Evolutionary conservation across 306 rosid species (phyloP).

Genomic region (Pachyrhizus erosus): DNA sequence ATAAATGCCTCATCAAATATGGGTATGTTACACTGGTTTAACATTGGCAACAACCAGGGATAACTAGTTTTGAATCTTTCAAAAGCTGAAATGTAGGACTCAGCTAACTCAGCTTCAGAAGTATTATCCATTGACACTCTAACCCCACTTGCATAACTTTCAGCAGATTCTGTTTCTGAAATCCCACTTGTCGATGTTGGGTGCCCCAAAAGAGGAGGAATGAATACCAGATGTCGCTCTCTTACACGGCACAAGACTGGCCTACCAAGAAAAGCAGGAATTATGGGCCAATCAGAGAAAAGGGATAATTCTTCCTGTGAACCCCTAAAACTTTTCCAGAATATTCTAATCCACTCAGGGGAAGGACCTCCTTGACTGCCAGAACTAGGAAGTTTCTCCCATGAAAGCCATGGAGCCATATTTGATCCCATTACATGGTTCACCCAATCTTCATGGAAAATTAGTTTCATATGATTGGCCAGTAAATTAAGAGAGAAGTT

Average conservation of each 20-base stretch:
- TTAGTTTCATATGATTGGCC: constrained; percentile 77
- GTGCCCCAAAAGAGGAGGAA: constrained; percentile 71
- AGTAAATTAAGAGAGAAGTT: constrained; percentile 75
- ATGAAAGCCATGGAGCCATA: constrained; percentile 95
- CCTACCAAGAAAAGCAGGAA: constrained; percentile 97
- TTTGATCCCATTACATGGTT: constrained; percentile 79
- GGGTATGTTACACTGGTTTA: constrained; percentile 93
- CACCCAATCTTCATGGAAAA: constrained; percentile 89
- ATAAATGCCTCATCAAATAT: constrained; percentile 77
- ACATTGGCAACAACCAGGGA: constrained; percentile 84
- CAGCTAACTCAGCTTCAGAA: constrained; percentile 58
- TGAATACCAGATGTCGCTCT: constrained; percentile 78
- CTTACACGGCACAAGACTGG: constrained; percentile 89
- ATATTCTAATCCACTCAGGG: constrained; percentile 86
- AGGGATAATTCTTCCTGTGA: constrained; percentile 67
- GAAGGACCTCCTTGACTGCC: constrained; percentile 88
- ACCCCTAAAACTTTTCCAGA: constrained; percentile 76
- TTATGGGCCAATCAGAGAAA: constrained; percentile 93
- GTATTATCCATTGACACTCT: constrained; percentile 40
- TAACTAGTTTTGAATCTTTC: constrained; percentile 61
- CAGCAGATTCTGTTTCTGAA: constrained; percentile 56
- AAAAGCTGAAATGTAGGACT: constrained; percentile 68
- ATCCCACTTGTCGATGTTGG: constrained; percentile 42
- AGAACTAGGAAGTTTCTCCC: constrained; percentile 77
- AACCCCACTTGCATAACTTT: constrained; percentile 44